phyloP scores from a whole-genome alignment of 129 eudicot species.

The Flaveria linearis region DNA sequence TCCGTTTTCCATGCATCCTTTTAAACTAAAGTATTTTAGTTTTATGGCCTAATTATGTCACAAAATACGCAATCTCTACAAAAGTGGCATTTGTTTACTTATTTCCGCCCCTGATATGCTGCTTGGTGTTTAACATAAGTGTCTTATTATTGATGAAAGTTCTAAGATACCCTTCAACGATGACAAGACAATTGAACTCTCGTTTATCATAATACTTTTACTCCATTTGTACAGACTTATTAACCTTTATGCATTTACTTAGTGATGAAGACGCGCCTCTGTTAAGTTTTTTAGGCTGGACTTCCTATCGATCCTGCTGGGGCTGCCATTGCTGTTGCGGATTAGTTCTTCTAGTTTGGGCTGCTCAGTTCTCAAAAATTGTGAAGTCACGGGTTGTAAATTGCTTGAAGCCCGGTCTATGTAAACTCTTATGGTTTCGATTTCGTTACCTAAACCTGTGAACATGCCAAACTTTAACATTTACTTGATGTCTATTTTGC shows the following conservation, averaged over 20 bases:
- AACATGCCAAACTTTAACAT: background rate
- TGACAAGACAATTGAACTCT: background rate
- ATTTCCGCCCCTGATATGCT: background rate
- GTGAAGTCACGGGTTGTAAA: constrained; percentile 5
- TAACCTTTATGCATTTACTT: constrained; percentile 12
- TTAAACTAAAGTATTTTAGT: background rate
- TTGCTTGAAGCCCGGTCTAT: constrained; percentile 18
- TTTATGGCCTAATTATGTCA: background rate
- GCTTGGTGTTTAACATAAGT: background rate
- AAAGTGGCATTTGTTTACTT: background rate
- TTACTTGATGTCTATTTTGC: background rate
- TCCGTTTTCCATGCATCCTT: background rate
- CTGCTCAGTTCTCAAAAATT: constrained; percentile 30
- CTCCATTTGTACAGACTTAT: background rate
- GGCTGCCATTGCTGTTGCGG: constrained; percentile 21
- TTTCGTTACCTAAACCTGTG: background rate
- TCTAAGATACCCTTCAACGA: background rate
- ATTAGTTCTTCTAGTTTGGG: constrained; percentile 30
- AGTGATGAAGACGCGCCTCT: constrained; percentile 23
- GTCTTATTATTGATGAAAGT: background rate
- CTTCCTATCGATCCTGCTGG: constrained; percentile 21
- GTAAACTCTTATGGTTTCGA: constrained; percentile 11
- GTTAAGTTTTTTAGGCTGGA: constrained; percentile 18
- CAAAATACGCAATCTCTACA: background rate
- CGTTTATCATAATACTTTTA: background rate